Conservation (phyloP, 2,329 filamentous ascomycete genomes). For the Pseudomassariella vexata region DNA sequence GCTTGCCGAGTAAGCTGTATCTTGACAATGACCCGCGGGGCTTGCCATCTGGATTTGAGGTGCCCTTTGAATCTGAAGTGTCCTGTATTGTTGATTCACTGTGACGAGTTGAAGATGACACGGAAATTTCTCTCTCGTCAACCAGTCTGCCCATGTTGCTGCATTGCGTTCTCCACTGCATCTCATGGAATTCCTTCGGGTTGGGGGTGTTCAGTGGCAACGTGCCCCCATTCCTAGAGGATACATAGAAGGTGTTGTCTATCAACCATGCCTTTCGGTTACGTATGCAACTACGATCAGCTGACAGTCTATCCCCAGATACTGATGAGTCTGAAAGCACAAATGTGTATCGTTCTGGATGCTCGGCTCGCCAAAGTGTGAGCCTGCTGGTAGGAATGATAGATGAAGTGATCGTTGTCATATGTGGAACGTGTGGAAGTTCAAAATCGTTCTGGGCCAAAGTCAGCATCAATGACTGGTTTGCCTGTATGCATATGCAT, state of each 20-base stretch:
- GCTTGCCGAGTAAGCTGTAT: conserved; percentile 15
- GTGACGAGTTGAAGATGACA: conserved; percentile 12
- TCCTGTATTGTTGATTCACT: conserved; percentile 12
- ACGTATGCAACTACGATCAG: conserved; percentile 28
- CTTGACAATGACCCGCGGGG: conserved; percentile 15
- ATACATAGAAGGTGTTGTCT: conserved; percentile 36
- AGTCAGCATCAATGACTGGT: neutral
- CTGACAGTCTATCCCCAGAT: conserved; percentile 14
- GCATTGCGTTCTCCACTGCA: conserved; percentile 30
- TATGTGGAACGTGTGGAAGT: conserved; percentile 40
- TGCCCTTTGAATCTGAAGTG: conserved; percentile 13
- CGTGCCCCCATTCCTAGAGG: conserved; percentile 30
- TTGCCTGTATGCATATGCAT: conserved; percentile 7
- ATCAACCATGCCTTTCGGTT: conserved; percentile 35
- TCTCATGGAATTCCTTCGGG: conserved; percentile 33
- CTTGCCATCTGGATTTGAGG: conserved; percentile 10
- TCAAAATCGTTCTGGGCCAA: conserved; percentile 31
- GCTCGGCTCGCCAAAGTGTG: conserved; percentile 28
- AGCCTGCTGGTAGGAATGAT: conserved; percentile 33
- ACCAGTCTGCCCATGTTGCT: conserved; percentile 24
- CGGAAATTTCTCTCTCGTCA: conserved; percentile 24
- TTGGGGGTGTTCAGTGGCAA: conserved; percentile 29
- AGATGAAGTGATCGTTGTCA: conserved; percentile 36
- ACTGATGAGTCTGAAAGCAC: conserved; percentile 32
- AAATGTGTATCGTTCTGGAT: conserved; percentile 31